Conservation (phyloP, 129 eudicot species). For the Sambucus nigra region DNA sequence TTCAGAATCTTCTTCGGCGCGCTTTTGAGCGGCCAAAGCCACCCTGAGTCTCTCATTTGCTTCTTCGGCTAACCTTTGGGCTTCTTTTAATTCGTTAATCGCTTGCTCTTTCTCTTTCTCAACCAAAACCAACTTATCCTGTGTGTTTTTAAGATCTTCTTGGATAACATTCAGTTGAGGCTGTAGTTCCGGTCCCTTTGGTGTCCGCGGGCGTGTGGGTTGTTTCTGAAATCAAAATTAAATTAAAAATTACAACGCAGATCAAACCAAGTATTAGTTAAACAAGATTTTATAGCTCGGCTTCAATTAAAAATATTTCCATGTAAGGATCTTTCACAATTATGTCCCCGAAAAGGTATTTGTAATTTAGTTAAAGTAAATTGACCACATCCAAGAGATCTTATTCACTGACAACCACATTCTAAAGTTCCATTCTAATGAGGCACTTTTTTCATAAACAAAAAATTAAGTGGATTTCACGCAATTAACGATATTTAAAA, state of each 20-base stretch:
- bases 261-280: not conserved
- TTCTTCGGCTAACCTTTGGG: conserved; percentile 62
- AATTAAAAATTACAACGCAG: conserved; percentile 6
- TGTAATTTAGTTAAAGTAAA: too few relatives aligned
- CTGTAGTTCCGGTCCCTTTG: conserved; percentile 70
- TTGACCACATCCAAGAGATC: too few relatives aligned
- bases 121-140: conserved; percentile 49
- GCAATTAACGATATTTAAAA: too few relatives aligned
- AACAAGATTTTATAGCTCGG: not conserved
- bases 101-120: conserved; percentile 77
- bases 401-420: too few relatives aligned
- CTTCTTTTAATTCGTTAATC: conserved; percentile 60
- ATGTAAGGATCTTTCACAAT: not conserved
- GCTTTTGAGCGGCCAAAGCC: conserved; percentile 82
- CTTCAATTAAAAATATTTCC: not conserved
- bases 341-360: too few relatives aligned
- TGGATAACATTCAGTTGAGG: conserved; percentile 56
- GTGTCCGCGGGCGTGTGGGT: conserved; percentile 33
- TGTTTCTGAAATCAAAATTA: conserved; percentile 46
- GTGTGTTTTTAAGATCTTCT: conserved; percentile 77
- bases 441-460: too few relatives aligned
- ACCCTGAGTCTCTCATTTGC: conserved; percentile 72
- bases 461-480: too few relatives aligned
- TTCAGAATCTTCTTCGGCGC: conserved; percentile 79
- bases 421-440: too few relatives aligned